Percentiles rank a stretch among this genome's conserved stretches.
phyloP scores from a whole-genome alignment of 2,329 filamentous ascomycete species.

The Pseudonectria buxi region DNA sequence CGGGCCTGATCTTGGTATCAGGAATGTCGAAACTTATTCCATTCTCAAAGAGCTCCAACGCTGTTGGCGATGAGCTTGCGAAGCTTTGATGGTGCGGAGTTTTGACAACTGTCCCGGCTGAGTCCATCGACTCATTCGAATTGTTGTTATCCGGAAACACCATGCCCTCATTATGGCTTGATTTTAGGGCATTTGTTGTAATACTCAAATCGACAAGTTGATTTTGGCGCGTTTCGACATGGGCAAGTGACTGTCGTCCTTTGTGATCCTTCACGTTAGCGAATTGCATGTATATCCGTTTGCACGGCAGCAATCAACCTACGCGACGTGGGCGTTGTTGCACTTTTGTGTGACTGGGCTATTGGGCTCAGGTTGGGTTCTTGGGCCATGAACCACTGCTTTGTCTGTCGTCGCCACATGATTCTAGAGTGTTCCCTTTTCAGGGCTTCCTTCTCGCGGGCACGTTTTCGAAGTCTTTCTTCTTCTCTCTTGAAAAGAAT shows the following conservation, averaged over 20 bases:
- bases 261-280: constrained; percentile 5
- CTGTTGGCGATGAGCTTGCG: constrained; percentile 15
- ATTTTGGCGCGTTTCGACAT: too few relatives aligned
- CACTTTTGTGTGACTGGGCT: constrained; percentile 32
- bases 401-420: constrained; percentile 38
- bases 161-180: too few relatives aligned
- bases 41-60: constrained; percentile 26
- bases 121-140: constrained; percentile 15
- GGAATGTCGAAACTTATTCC: constrained; percentile 23
- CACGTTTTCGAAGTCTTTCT: constrained; percentile 37
- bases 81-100: constrained; percentile 24
- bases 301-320: constrained; percentile 8
- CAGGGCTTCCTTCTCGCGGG: constrained; percentile 33
- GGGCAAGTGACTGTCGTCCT: too few relatives aligned
- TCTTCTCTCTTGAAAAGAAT: constrained; percentile 24
- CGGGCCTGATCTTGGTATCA: constrained; percentile 1
- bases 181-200: constrained; percentile 1
- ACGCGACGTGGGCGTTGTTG: constrained; percentile 18
- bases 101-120: constrained; percentile 33
- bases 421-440: constrained; percentile 25
- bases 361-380: constrained; percentile 46
- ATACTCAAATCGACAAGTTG: constrained; percentile 7
- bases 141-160: background rate
- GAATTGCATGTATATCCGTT: background rate
- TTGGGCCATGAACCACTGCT: constrained; percentile 46